phyloP scores from a whole-genome alignment of 805 yeast genomes.

The Deakozyma indianensis region DNA sequence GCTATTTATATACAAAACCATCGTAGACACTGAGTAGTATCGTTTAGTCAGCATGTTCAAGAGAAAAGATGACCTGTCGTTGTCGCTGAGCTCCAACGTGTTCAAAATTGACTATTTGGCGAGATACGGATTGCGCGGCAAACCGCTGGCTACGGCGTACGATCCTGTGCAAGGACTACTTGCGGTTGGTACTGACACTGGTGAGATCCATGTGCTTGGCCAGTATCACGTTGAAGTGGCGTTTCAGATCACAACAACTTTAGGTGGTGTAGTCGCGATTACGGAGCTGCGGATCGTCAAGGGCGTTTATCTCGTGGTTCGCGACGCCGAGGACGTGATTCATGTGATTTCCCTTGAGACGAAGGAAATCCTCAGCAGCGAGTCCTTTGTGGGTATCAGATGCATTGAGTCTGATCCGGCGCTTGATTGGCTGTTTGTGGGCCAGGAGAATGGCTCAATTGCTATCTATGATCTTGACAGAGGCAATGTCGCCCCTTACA shows the following conservation, averaged over 20 bases:
- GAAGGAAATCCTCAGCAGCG: constrained; percentile 42
- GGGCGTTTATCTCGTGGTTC: constrained; percentile 66
- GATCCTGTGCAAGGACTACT: constrained; percentile 82
- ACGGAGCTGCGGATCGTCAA: constrained; percentile 45
- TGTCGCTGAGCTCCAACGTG: constrained; percentile 12
- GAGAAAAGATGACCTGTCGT: constrained; percentile 11
- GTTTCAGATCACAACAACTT: constrained; percentile 34
- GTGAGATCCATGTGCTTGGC: constrained; percentile 69
- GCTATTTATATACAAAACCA: too few species aligned
- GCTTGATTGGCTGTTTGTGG: constrained; percentile 73
- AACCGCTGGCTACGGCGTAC: constrained; percentile 51
- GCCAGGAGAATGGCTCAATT: constrained; percentile 61
- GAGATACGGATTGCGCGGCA: constrained; percentile 49
- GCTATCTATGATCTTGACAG: constrained; percentile 72
- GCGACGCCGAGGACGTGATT: constrained; percentile 47
- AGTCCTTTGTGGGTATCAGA: constrained; percentile 52
- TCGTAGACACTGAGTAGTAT: too few species aligned
- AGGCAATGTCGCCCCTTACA: constrained; percentile 46
- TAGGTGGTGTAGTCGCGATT: constrained; percentile 28
- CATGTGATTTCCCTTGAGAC: constrained; percentile 57
- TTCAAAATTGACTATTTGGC: constrained; percentile 19
- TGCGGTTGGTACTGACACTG: constrained; percentile 62
- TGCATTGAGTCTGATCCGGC: constrained; percentile 72
- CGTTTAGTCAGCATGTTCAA: constrained; percentile 12
- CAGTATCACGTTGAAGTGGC: constrained; percentile 65